Conservation (phyloP, 306 rosid species). For the Carpinus viminea region DNA sequence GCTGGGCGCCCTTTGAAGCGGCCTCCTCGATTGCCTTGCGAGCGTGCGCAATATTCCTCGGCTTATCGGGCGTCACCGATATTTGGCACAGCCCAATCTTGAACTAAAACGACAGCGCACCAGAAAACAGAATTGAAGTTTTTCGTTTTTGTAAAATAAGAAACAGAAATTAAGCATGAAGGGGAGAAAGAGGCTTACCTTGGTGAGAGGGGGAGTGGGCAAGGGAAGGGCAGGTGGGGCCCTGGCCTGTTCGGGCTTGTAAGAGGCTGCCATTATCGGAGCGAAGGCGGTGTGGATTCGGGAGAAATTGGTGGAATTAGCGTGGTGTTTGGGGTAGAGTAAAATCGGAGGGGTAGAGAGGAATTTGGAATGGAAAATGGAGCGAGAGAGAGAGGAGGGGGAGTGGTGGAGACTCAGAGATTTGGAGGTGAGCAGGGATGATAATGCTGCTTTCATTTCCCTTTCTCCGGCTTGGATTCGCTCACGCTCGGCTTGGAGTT, state of each 20-base stretch:
- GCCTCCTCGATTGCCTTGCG: slow-evolving; percentile 80
- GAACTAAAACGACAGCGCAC: slow-evolving; percentile 47
- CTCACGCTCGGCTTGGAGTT: background rate
- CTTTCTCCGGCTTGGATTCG: background rate
- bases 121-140: background rate
- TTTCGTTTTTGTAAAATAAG: background rate
- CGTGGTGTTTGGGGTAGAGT: slow-evolving; percentile 4
- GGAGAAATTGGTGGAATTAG: slow-evolving; percentile 21
- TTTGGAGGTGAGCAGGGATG: slow-evolving; percentile 45
- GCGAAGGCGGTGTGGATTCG: slow-evolving; percentile 35
- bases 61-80: slow-evolving; percentile 75
- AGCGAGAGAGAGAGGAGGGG: slow-evolving; percentile 30
- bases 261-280: slow-evolving; percentile 58
- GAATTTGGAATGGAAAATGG: slow-evolving; percentile 23
- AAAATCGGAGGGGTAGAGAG: slow-evolving; percentile 3
- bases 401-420: slow-evolving; percentile 31
- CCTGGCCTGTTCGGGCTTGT: slow-evolving; percentile 63
- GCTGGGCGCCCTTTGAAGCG: slow-evolving; percentile 72
- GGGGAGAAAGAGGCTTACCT: slow-evolving; percentile 36
- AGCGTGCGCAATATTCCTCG: slow-evolving; percentile 76
- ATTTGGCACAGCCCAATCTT: slow-evolving; percentile 87
- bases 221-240: slow-evolving; percentile 69
- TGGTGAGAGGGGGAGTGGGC: slow-evolving; percentile 69
- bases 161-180: background rate
- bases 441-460: slow-evolving; percentile 61